Percentiles rank a stretch among this genome's conserved stretches.
Evolutionary conservation across 2,329 filamentous ascomycete genomes (phyloP).

Genomic region (Sporothrix luriei): DNA sequence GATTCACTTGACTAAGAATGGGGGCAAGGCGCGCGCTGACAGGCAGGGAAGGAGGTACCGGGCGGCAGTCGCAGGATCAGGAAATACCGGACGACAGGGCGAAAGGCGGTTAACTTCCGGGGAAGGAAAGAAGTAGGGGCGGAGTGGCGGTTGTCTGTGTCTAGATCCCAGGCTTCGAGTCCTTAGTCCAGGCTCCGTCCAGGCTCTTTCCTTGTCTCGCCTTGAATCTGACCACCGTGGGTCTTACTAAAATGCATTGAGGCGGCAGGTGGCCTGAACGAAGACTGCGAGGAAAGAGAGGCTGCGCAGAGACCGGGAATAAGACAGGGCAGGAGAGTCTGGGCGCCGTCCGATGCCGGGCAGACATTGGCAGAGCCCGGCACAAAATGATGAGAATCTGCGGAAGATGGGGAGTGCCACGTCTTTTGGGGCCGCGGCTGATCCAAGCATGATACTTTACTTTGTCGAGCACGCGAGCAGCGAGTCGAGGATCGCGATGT

Average conservation of each 20-base stretch:
- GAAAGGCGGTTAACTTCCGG: background rate
- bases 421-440: background rate
- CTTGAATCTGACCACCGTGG: slow-evolving; percentile 11
- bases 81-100: slow-evolving; percentile 23
- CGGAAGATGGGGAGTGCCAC: slow-evolving; percentile 4
- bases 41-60: slow-evolving; percentile 15
- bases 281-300: slow-evolving; percentile 21
- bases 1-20: slow-evolving; percentile 6
- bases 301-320: slow-evolving; percentile 13
- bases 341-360: slow-evolving; percentile 4
- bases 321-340: background rate
- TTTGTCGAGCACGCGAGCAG: background rate
- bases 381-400: background rate
- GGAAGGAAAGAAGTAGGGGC: slow-evolving; percentile 15
- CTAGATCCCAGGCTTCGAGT: background rate
- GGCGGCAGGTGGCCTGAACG: slow-evolving; percentile 17
- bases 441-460: background rate
- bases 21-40: slow-evolving; percentile 20
- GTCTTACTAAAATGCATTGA: slow-evolving; percentile 14
- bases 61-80: slow-evolving; percentile 13
- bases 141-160: slow-evolving; percentile 1
- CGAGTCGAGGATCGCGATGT: background rate
- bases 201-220: slow-evolving; percentile 16
- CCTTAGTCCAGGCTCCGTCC: background rate
- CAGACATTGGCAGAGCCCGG: no score